Evolutionary conservation across 2,329 filamentous ascomycete species (phyloP).

Genomic region (Seiridium cupressi): DNA sequence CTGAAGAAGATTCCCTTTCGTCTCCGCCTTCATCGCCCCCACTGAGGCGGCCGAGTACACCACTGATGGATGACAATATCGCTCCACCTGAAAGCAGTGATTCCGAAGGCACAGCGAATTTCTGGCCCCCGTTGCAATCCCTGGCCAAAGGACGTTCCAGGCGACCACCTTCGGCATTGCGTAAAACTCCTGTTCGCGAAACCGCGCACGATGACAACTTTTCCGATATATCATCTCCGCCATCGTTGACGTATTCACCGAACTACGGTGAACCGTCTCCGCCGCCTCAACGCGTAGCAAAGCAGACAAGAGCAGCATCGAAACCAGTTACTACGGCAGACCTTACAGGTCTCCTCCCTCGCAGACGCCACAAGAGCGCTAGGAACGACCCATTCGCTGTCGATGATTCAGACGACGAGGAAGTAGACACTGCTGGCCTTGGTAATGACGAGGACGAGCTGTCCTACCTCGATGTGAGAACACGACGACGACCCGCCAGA

Average conservation of each 20-base stretch:
- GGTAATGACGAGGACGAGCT: constrained; percentile 57
- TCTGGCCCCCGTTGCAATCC: constrained; percentile 52
- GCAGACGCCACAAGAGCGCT: constrained; percentile 41
- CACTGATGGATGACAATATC: constrained; percentile 45
- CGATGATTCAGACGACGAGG: constrained; percentile 44
- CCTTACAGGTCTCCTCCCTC: constrained; percentile 52
- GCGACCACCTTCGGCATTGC: constrained; percentile 21
- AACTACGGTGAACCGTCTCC: constrained; percentile 41
- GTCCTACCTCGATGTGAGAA: constrained; percentile 39
- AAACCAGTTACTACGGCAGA: constrained; percentile 51
- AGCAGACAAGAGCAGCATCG: constrained; percentile 28
- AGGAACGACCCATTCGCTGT: constrained; percentile 37
- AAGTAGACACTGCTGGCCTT: constrained; percentile 43
- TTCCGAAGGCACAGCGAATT: constrained; percentile 38
- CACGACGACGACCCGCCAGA: constrained; percentile 32
- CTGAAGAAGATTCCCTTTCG: constrained; percentile 21
- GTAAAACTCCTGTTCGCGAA: constrained; percentile 32
- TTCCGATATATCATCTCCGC: constrained; percentile 62
- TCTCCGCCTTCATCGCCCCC: constrained; percentile 21
- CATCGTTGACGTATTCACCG: constrained; percentile 65
- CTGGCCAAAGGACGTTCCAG: constrained; percentile 43
- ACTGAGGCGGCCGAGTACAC: constrained; percentile 30
- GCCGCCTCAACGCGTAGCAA: constrained; percentile 18
- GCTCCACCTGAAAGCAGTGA: constrained; percentile 57
- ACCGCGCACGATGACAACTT: constrained; percentile 30